Conservation (phyloP, 2,329 filamentous ascomycete genomes). For the Colletotrichum scovillei region DNA sequence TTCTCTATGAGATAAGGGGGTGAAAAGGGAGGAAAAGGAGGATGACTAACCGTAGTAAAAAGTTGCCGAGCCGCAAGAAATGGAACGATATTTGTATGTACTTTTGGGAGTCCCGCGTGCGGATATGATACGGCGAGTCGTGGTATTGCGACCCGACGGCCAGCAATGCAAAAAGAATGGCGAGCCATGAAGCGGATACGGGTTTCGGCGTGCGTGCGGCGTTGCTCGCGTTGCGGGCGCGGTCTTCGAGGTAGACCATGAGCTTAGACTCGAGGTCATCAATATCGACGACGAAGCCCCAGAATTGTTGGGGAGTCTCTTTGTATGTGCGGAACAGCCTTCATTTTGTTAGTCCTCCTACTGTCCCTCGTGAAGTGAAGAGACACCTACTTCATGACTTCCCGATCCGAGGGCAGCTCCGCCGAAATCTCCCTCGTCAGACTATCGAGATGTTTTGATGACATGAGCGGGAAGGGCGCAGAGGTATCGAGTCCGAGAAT, state of each 20-base stretch:
- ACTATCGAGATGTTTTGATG: constrained; percentile 68
- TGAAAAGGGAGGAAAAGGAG: too few relatives aligned
- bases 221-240: constrained; percentile 65
- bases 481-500: constrained; percentile 75
- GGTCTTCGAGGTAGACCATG: constrained; percentile 74
- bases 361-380: background rate
- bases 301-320: constrained; percentile 75
- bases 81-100: constrained; percentile 75
- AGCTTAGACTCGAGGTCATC: constrained; percentile 73
- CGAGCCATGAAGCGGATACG: constrained; percentile 73
- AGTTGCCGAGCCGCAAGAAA: constrained; percentile 72
- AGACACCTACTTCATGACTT: constrained; percentile 72
- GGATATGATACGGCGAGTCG: constrained; percentile 71
- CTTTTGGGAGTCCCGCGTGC: constrained; percentile 68
- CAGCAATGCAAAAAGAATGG: constrained; percentile 73
- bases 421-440: constrained; percentile 70
- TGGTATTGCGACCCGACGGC: constrained; percentile 76
- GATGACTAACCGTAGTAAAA: constrained; percentile 63
- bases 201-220: constrained; percentile 58
- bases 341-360: constrained; percentile 8
- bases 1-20: background rate
- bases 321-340: constrained; percentile 75
- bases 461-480: constrained; percentile 76
- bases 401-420: constrained; percentile 72
- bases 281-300: constrained; percentile 75